phyloP scores from a whole-genome alignment of 192 early-diverging fungal species.

The Coemansia sp. region DNA sequence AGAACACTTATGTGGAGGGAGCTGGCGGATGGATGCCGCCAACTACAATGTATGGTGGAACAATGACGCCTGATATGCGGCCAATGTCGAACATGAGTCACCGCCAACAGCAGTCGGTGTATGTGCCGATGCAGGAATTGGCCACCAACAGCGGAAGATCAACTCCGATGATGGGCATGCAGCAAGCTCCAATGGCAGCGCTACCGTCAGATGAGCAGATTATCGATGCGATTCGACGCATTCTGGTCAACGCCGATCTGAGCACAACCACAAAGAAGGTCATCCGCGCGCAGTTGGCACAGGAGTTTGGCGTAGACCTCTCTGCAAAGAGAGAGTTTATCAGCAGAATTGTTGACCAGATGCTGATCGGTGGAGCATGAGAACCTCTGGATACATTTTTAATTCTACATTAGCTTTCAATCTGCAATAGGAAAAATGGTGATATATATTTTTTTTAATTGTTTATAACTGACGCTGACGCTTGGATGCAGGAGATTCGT shows the following conservation, averaged over 20 bases:
- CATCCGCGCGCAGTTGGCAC: constrained; percentile 69
- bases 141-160: not conserved
- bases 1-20: constrained; percentile 19
- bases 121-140: constrained; percentile 14
- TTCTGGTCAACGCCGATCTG: constrained; percentile 71
- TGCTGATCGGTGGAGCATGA: constrained; percentile 25
- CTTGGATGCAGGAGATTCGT: not conserved
- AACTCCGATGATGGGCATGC: not conserved
- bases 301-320: constrained; percentile 71
- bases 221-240: constrained; percentile 62
- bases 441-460: not conserved
- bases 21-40: constrained; percentile 32
- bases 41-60: constrained; percentile 21
- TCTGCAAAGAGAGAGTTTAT: constrained; percentile 69
- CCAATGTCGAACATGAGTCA: constrained; percentile 7
- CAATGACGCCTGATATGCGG: constrained; percentile 5
- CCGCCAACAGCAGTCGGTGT: not conserved
- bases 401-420: not conserved
- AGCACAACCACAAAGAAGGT: constrained; percentile 77
- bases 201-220: constrained; percentile 74
- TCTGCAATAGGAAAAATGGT: not conserved
- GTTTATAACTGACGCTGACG: not conserved
- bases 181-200: not conserved
- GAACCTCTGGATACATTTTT: not conserved
- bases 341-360: constrained; percentile 59